These are phyloP conservation scores for Coriaria nepalensis DNA, from an alignment of 306 rosid genomes.

Conservation along the genomic window DNA sequence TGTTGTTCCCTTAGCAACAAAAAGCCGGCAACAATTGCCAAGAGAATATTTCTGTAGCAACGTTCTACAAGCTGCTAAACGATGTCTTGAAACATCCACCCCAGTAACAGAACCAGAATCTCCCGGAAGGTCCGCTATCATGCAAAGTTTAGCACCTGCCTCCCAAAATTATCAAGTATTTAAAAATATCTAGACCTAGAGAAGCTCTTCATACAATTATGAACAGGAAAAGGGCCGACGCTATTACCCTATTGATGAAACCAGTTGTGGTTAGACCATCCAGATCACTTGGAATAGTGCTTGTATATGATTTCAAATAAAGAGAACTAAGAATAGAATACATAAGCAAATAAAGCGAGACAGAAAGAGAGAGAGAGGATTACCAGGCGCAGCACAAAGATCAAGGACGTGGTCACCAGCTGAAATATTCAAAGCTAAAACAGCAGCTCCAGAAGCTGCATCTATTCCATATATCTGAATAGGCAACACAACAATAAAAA, in stretches of 20 bases:
- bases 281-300: too few species aligned
- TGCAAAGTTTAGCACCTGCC: conserved; percentile 89
- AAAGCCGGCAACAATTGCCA: conserved; percentile 67
- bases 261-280: too few species aligned
- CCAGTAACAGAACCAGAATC: conserved; percentile 73
- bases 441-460: conserved; percentile 97
- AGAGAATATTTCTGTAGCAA: conserved; percentile 65
- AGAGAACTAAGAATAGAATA: too few species aligned
- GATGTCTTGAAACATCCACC: conserved; percentile 84
- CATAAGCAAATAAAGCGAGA: background rate
- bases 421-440: conserved; percentile 50
- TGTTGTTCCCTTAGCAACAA: conserved; percentile 72
- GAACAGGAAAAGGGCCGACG: too few species aligned
- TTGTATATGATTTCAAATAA: too few species aligned
- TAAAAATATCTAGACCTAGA: background rate
- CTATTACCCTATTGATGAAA: too few species aligned
- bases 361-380: background rate
- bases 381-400: conserved; percentile 98
- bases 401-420: conserved; percentile 82
- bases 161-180: background rate
- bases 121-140: conserved; percentile 69
- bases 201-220: background rate
- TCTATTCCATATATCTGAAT: conserved; percentile 85
- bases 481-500: background rate
- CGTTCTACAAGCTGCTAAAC: conserved; percentile 77